These are phyloP conservation scores for Neodidymelliopsis sp. DNA, from an alignment of 2,329 filamentous ascomycete species.

Conservation along the genomic window DNA sequence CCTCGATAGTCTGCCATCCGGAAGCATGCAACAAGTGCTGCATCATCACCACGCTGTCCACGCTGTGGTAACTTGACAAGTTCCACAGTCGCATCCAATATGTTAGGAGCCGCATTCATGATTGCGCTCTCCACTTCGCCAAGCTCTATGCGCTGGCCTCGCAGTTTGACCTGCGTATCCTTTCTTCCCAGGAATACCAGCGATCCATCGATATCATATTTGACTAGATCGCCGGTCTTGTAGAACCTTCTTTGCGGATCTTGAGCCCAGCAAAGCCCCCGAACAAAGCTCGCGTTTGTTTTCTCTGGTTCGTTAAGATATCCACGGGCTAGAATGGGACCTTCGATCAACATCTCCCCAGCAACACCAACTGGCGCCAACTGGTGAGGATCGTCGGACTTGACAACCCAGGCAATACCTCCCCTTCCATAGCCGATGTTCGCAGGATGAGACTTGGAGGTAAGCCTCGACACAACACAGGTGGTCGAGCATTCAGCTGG, in stretches of 20 bases:
- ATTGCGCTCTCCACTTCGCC: slow-evolving; percentile 29
- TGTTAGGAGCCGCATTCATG: slow-evolving; percentile 6
- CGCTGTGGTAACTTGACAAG: slow-evolving; percentile 19
- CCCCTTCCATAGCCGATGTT: slow-evolving; percentile 54
- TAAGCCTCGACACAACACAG: slow-evolving; percentile 47
- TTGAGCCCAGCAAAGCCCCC: not conserved
- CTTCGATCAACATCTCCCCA: slow-evolving; percentile 64
- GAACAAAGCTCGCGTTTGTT: slow-evolving; percentile 24
- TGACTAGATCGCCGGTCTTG: slow-evolving; percentile 32
- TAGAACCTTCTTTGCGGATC: slow-evolving; percentile 17
- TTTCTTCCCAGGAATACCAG: slow-evolving; percentile 25
- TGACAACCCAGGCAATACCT: slow-evolving; percentile 54
- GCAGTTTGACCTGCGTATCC: slow-evolving; percentile 35
- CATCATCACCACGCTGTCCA: slow-evolving; percentile 16
- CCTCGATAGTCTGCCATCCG: slow-evolving; percentile 7
- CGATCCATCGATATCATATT: slow-evolving; percentile 24
- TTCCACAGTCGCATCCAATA: slow-evolving; percentile 14
- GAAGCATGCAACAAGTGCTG: slow-evolving; percentile 19
- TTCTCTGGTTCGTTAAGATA: slow-evolving; percentile 28
- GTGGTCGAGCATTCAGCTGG: slow-evolving; percentile 24
- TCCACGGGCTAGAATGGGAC: slow-evolving; percentile 52
- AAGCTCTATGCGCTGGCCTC: slow-evolving; percentile 35
- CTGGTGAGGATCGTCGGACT: slow-evolving; percentile 23
- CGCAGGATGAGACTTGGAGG: slow-evolving; percentile 11
- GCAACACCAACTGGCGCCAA: slow-evolving; percentile 26